Evolutionary conservation across 2,329 filamentous ascomycete species (phyloP).

Genomic region (Nannizziopsis arthrosporioides): DNA sequence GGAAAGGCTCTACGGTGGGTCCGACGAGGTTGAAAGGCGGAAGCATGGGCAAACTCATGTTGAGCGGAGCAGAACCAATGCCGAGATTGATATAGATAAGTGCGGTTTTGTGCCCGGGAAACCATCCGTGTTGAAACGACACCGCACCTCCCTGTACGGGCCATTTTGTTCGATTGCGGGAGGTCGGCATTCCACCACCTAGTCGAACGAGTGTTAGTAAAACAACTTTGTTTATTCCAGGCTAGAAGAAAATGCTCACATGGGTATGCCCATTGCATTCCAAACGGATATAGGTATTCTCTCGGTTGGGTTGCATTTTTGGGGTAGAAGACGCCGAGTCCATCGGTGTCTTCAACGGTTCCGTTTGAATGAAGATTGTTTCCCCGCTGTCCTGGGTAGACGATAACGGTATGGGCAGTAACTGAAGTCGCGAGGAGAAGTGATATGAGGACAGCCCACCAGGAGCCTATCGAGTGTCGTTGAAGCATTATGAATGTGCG

Average conservation of each 20-base stretch:
- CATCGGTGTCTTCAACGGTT: conserved; percentile 37
- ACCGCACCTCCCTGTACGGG: conserved; percentile 77
- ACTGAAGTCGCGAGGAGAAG: conserved; percentile 29
- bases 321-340: conserved; percentile 37
- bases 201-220: conserved; percentile 6
- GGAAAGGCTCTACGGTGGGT: conserved; percentile 71
- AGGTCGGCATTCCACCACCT: conserved; percentile 75
- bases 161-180: conserved; percentile 83
- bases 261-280: conserved; percentile 92
- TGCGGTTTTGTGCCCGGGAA: conserved; percentile 71
- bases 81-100: conserved; percentile 87
- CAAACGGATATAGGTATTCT: conserved; percentile 56
- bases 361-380: conserved; percentile 73
- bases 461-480: conserved; percentile 21
- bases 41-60: conserved; percentile 79
- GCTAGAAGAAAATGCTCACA: conserved; percentile 42
- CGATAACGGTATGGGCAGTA: conserved; percentile 61
- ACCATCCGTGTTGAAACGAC: conserved; percentile 89
- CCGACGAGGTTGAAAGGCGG: conserved; percentile 71
- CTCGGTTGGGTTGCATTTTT: conserved; percentile 27
- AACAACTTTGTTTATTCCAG: neutral
- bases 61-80: conserved; percentile 64
- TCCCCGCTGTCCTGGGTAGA: conserved; percentile 77
- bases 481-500: conserved; percentile 20
- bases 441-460: conserved; percentile 22